Percentiles rank a stretch among this genome's conserved stretches.
Conservation (phyloP, 352 stramenopile species). For the Phytophthora tentaculata region DNA sequence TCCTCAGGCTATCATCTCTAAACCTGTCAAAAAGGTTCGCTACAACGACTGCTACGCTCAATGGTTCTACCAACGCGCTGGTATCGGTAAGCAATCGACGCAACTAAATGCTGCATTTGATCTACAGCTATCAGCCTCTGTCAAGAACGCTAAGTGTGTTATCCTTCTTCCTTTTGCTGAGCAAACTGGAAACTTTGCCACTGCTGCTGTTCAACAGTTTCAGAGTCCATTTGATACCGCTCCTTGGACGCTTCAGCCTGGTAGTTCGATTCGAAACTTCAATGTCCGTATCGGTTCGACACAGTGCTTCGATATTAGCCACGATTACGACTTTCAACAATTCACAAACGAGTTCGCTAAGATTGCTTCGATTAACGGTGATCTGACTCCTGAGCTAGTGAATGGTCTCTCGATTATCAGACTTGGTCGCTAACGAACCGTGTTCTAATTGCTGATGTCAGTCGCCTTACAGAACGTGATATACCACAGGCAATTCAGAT, state of each 20-base stretch:
- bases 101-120: neutral
- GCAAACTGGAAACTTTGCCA: neutral
- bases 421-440: conserved; percentile 6
- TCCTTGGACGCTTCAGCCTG: conserved; percentile 1
- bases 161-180: neutral
- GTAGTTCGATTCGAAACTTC: conserved; percentile 1
- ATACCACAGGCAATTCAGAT: conserved; percentile 1
- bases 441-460: conserved; percentile 4
- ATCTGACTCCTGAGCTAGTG: neutral
- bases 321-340: neutral
- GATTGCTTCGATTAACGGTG: conserved; percentile 1
- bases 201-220: neutral
- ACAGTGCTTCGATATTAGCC: neutral
- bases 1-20: neutral
- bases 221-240: neutral
- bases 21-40: neutral
- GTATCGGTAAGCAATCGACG: neutral
- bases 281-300: neutral
- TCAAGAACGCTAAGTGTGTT: neutral
- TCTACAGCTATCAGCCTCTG: neutral
- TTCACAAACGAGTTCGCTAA: conserved; percentile 1
- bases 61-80: neutral
- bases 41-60: neutral
- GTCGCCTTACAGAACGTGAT: neutral
- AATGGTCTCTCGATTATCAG: conserved; percentile 4